Conservation (phyloP, 768 basidiomycete genomes). For the Boletus tylopilopsis region DNA sequence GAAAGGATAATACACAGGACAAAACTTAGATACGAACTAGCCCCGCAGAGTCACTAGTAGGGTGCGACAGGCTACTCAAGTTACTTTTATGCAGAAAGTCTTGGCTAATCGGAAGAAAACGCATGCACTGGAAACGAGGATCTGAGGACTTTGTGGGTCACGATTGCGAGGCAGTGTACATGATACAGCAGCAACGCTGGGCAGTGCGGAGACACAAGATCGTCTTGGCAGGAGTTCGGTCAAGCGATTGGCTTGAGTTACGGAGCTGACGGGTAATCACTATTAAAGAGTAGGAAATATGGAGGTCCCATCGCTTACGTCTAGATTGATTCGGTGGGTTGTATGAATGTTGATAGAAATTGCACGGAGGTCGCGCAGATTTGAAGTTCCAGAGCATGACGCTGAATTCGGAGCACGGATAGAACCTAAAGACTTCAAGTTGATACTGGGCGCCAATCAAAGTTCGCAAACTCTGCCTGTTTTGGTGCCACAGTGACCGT, state of each 20-base stretch:
- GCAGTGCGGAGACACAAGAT: neutral
- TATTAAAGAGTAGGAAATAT: neutral
- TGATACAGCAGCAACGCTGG: neutral
- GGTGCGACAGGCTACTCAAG: neutral
- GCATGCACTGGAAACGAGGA: neutral
- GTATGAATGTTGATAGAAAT: too few relatives aligned
- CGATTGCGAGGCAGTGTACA: neutral
- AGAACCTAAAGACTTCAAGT: too few relatives aligned
- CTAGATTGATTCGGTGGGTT: too few relatives aligned
- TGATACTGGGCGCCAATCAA: too few relatives aligned
- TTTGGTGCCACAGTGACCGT: too few relatives aligned
- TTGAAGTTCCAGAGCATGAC: too few relatives aligned
- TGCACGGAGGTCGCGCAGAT: too few relatives aligned
- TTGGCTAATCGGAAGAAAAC: neutral
- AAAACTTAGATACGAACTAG: slow-evolving; percentile 2
- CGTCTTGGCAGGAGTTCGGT: neutral
- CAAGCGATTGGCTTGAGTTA: neutral
- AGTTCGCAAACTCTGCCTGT: too few relatives aligned
- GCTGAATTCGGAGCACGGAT: too few relatives aligned
- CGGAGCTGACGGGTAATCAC: slow-evolving; percentile 1
- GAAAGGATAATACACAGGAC: neutral
- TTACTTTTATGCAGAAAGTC: neutral
- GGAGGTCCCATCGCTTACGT: neutral
- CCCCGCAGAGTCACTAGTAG: neutral
- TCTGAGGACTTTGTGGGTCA: slow-evolving; percentile 7